Evolutionary conservation across 1,139 yeast species (phyloP).

Genomic region (Taphrina betulina): DNA sequence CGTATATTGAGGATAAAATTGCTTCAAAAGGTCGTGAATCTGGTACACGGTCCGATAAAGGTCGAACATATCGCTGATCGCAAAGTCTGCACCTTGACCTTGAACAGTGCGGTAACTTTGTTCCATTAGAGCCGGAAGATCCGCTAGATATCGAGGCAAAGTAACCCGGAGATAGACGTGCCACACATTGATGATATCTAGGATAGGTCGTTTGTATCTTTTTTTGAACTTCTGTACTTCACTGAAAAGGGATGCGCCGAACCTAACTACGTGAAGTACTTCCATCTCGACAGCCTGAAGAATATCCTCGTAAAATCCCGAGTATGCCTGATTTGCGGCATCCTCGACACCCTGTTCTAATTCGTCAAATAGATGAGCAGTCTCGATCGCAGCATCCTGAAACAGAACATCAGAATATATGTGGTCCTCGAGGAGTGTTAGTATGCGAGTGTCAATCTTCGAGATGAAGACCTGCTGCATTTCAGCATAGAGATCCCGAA

Average conservation of each 20-base stretch:
- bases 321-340: constrained; percentile 7
- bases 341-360: constrained; percentile 7
- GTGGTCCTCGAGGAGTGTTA: constrained; percentile 41
- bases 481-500: constrained; percentile 23
- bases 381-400: constrained; percentile 26
- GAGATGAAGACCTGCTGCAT: constrained; percentile 7
- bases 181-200: constrained; percentile 9
- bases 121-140: constrained; percentile 4
- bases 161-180: background rate
- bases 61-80: constrained; percentile 62
- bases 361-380: constrained; percentile 9
- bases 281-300: background rate
- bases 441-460: constrained; percentile 8
- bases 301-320: constrained; percentile 1
- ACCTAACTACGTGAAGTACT: constrained; percentile 16
- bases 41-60: constrained; percentile 59
- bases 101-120: constrained; percentile 42
- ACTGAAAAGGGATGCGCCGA: background rate
- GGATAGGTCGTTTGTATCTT: constrained; percentile 1
- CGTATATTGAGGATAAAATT: constrained; percentile 47
- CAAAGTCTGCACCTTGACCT: constrained; percentile 41
- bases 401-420: constrained; percentile 32
- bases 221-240: constrained; percentile 3
- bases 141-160: constrained; percentile 6
- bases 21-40: constrained; percentile 55